Evolutionary conservation across 2,329 filamentous ascomycete genomes (phyloP).

Genomic region (Sporothrix dimorphospora): DNA sequence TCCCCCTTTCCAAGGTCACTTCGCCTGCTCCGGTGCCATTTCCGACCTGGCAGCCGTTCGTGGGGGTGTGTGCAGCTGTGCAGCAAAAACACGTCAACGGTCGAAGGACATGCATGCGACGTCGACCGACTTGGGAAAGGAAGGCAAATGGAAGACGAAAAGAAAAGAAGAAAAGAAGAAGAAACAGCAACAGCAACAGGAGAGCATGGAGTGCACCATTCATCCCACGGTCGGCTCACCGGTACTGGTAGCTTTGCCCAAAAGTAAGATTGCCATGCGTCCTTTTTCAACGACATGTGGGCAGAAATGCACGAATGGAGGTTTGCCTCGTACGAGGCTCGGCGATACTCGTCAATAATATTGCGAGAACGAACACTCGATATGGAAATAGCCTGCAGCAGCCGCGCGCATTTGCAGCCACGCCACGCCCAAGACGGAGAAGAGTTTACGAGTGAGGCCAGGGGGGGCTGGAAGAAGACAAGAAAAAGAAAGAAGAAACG

Average conservation of each 20-base stretch:
- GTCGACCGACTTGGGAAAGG: neutral
- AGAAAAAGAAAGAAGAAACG: neutral
- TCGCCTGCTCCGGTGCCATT: neutral
- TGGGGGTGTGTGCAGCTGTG: conserved; percentile 4
- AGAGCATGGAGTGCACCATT: neutral
- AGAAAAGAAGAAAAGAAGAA: neutral
- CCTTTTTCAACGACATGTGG: neutral
- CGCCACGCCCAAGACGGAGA: neutral
- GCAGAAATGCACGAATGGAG: neutral
- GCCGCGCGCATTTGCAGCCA: neutral
- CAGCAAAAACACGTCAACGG: neutral
- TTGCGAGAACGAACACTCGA: too few relatives aligned
- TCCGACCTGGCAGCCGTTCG: conserved; percentile 14
- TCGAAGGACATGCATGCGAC: neutral
- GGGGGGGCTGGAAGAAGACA: neutral
- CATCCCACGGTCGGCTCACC: neutral
- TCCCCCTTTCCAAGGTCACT: conserved; percentile 13
- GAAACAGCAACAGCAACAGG: too few relatives aligned
- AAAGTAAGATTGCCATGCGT: conserved; percentile 14
- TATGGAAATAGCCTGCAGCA: neutral
- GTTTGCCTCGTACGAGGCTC: neutral
- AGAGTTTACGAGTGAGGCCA: neutral
- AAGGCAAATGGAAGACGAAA: neutral
- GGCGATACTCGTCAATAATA: too few relatives aligned
- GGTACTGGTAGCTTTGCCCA: neutral